phyloP scores from a whole-genome alignment of 768 basidiomycete genomes.

The Astraeus odoratus region DNA sequence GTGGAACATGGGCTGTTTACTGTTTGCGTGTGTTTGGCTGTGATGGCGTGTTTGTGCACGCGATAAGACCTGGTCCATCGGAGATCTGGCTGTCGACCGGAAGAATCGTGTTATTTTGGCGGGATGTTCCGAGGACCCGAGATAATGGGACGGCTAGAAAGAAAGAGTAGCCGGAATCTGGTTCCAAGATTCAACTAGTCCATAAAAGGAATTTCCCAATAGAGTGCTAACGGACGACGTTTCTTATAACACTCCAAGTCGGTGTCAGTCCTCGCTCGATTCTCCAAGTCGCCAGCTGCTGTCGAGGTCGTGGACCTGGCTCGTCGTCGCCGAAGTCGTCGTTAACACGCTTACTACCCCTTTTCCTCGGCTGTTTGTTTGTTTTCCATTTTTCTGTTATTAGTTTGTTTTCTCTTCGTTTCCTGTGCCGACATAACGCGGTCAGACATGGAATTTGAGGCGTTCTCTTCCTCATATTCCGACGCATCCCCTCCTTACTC shows the following conservation, averaged over 20 bases:
- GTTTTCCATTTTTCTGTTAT: slow-evolving; percentile 14
- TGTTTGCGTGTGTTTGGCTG: slow-evolving; percentile 8
- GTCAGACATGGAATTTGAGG: slow-evolving; percentile 48
- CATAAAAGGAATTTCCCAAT: slow-evolving; percentile 18
- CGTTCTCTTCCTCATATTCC: slow-evolving; percentile 36
- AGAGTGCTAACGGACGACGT: slow-evolving; percentile 21
- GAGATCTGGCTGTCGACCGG: slow-evolving; percentile 18
- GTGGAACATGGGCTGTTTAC: slow-evolving; percentile 23
- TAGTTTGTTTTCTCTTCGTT: slow-evolving; percentile 5
- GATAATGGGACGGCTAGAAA: slow-evolving; percentile 27
- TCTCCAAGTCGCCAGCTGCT: slow-evolving; percentile 12
- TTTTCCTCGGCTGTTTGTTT: neutral
- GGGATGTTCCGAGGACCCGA: slow-evolving; percentile 29
- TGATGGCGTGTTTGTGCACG: slow-evolving; percentile 4
- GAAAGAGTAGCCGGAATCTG: slow-evolving; percentile 34
- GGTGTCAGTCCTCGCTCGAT: slow-evolving; percentile 1
- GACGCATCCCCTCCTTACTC: slow-evolving; percentile 33
- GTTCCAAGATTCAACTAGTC: slow-evolving; percentile 23
- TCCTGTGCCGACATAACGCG: neutral
- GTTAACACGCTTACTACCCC: neutral
- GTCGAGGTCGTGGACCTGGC: slow-evolving; percentile 16
- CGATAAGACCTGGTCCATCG: slow-evolving; percentile 18
- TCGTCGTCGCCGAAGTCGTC: slow-evolving; percentile 7
- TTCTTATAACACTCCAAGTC: slow-evolving; percentile 29
- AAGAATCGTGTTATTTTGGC: slow-evolving; percentile 16